Base-by-base conservation (phyloP, 169 alveolate species). In the Plasmodium ovale region DNA sequence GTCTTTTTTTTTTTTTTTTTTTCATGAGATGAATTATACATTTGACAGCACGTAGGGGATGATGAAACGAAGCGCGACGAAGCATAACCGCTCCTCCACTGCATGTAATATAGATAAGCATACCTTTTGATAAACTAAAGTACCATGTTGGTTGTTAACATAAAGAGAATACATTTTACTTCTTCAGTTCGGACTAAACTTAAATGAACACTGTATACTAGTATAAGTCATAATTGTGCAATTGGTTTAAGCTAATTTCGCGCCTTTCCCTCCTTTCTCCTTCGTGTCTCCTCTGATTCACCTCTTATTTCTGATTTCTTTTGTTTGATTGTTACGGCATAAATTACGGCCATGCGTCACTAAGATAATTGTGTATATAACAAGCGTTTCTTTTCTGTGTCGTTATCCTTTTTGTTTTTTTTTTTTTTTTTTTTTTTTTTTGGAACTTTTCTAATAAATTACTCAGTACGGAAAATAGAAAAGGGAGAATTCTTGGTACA, bases 61-160 rank as follows among this genome's bases (percentile, higher is more conserved):
- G n/a, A n/a, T n/a, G n/a, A n/a, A n/a, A n/a, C n/a, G n/a, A n/a
- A n/a, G n/a, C n/a, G n/a, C n/a, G n/a, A n/a, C n/a, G n/a, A n/a
- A n/a, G n/a, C n/a, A n/a, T n/a, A n/a, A n/a, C n/a, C n/a, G 7
- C 56, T 47, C 16, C 12, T 47, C 25, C 0, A 47, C 16, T 14
- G 56, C 56, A 5, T 47, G 16, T 47, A 47, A n/a, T 14, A 47
- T 47, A 47, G 12, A 47, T 14, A 47, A 14, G 16, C 93, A 74
- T 59, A 96, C 98, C 95, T 95, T 95, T 87, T 97, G 97, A 87
- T 96, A 97, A 62, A 97, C 96, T 70, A 97, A 87, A 68, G 97
- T 95, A 49, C 99, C 99, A 95, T 97, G 97, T 90, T 96, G 94
- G 94, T 97, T 97, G 59, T 96, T 97, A 70, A 97, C 97, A 84